Conservation (phyloP, 805 yeast genomes). For the Lachancea meyersii region DNA sequence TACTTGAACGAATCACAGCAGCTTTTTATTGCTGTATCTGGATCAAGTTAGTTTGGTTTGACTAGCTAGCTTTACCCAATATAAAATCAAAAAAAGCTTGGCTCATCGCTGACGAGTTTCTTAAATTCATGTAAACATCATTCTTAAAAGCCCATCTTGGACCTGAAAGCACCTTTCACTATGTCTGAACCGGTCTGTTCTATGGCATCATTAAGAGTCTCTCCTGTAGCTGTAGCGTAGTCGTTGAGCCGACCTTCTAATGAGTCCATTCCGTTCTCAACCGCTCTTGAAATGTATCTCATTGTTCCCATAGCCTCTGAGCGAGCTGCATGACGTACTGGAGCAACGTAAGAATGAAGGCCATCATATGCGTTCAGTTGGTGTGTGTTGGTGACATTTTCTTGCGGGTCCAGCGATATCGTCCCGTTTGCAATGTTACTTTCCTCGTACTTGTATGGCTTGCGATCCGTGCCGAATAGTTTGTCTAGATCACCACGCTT, state of each 20-base stretch:
- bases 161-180: conserved; percentile 46
- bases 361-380: conserved; percentile 7
- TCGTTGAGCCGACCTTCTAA: conserved; percentile 52
- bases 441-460: conserved; percentile 53
- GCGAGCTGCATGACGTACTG: conserved; percentile 37
- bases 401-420: conserved; percentile 25
- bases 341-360: conserved; percentile 39
- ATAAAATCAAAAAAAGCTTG: no score
- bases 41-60: no score
- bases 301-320: conserved; percentile 39
- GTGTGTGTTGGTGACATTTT: conserved; percentile 12
- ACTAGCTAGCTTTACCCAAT: no score
- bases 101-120: no score
- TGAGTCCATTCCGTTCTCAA: conserved; percentile 48
- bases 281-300: conserved; percentile 35
- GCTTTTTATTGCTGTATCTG: no score
- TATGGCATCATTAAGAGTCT: conserved; percentile 46
- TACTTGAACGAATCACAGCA: not conserved
- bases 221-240: conserved; percentile 50
- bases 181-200: conserved; percentile 46
- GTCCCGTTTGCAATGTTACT: conserved; percentile 48
- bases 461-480: conserved; percentile 68
- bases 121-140: no score
- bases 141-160: conserved; percentile 45
- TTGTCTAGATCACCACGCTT: conserved; percentile 55